These are phyloP conservation scores for Coemansia biformis DNA, from an alignment of 192 early-diverging fungal species.

Conservation along the genomic window DNA sequence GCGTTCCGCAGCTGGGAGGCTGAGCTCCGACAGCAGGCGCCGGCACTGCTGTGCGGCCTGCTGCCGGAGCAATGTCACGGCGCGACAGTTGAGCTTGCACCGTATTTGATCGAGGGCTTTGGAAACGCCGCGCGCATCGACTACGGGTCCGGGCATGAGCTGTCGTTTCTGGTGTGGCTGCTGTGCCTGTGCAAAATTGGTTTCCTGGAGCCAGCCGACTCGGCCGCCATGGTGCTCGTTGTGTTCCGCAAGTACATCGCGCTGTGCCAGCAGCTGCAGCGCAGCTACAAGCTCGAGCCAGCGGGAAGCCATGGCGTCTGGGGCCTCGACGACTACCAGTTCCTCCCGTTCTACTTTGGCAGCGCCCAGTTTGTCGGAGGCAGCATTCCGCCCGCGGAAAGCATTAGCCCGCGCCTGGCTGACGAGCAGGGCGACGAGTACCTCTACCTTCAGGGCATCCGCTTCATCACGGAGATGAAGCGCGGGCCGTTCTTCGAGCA, in stretches of 20 bases:
- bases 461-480: slow-evolving; percentile 70
- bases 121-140: slow-evolving; percentile 90
- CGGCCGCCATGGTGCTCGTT: slow-evolving; percentile 61
- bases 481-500: slow-evolving; percentile 70
- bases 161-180: slow-evolving; percentile 82
- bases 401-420: slow-evolving; percentile 59
- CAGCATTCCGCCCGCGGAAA: slow-evolving; percentile 66
- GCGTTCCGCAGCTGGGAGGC: slow-evolving; percentile 80
- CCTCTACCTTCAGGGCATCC: slow-evolving; percentile 80
- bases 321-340: slow-evolving; percentile 97
- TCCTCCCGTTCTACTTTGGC: slow-evolving; percentile 93
- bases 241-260: slow-evolving; percentile 79
- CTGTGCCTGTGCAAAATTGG: slow-evolving; percentile 70
- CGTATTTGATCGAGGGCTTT: slow-evolving; percentile 72
- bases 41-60: slow-evolving; percentile 17
- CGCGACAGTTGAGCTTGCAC: slow-evolving; percentile 62
- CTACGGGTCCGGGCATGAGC: slow-evolving; percentile 96
- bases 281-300: slow-evolving; percentile 82
- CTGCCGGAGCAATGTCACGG: slow-evolving; percentile 28
- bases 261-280: slow-evolving; percentile 75
- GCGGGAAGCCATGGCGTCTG: slow-evolving; percentile 96
- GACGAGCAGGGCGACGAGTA: slow-evolving; percentile 64
- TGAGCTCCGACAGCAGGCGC: slow-evolving; percentile 42
- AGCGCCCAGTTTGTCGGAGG: slow-evolving; percentile 76
- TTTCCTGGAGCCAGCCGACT: slow-evolving; percentile 58